phyloP scores from a whole-genome alignment of 2,329 filamentous ascomycete species.

The Penicillium sp. region DNA sequence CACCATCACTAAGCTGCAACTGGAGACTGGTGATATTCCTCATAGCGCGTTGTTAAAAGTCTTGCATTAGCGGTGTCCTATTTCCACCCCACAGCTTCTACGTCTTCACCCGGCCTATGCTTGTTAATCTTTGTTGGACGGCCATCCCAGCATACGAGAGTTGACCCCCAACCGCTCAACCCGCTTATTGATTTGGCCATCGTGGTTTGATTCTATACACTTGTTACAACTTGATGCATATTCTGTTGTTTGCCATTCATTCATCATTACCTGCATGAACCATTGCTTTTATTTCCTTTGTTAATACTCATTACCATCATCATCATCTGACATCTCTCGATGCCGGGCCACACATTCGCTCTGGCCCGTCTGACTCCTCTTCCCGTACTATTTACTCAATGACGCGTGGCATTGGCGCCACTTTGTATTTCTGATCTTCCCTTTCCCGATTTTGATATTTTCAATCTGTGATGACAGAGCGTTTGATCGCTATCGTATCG shows the following conservation, averaged over 20 bases:
- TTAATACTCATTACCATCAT: slow-evolving; percentile 24
- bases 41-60: slow-evolving; percentile 7
- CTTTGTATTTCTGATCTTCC: slow-evolving; percentile 20
- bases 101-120: not conserved
- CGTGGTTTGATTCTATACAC: slow-evolving; percentile 16
- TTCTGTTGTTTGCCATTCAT: slow-evolving; percentile 23
- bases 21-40: not conserved
- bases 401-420: slow-evolving; percentile 17
- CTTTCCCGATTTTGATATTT: slow-evolving; percentile 16
- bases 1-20: slow-evolving; percentile 36
- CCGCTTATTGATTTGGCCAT: slow-evolving; percentile 21
- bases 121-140: slow-evolving; percentile 12
- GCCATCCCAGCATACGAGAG: slow-evolving; percentile 12
- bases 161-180: not conserved
- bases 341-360: slow-evolving; percentile 25
- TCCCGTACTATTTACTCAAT: slow-evolving; percentile 14
- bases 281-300: slow-evolving; percentile 28
- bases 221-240: slow-evolving; percentile 21
- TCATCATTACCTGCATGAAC: slow-evolving; percentile 24
- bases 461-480: slow-evolving; percentile 26
- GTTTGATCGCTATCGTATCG: slow-evolving; percentile 17
- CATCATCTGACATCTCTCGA: slow-evolving; percentile 15
- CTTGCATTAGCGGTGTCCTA: slow-evolving; percentile 6
- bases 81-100: slow-evolving; percentile 1
- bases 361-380: slow-evolving; percentile 19